phyloP scores from a whole-genome alignment of 148 eudicot genomes.

The Euryodendron excelsum region DNA sequence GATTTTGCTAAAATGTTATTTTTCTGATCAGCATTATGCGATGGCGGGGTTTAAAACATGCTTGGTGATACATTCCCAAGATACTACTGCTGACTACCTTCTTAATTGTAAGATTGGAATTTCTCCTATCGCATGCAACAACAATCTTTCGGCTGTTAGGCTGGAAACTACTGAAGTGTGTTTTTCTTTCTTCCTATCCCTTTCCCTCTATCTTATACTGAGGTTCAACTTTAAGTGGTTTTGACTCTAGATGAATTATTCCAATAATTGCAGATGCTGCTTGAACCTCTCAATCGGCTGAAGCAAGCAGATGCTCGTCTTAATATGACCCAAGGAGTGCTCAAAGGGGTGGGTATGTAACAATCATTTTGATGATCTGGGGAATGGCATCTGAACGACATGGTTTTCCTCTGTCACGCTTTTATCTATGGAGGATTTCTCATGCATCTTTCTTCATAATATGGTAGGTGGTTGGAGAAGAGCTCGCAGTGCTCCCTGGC shows the following conservation, averaged over 20 bases:
- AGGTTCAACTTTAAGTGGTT: background rate
- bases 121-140: conserved; percentile 53
- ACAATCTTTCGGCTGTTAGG: conserved; percentile 81
- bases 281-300: conserved; percentile 74
- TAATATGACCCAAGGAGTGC: conserved; percentile 81
- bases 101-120: conserved; percentile 72
- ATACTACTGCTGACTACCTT: conserved; percentile 74
- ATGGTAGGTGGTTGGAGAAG: conserved; percentile 84
- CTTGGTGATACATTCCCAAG: conserved; percentile 85
- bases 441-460: conserved; percentile 6
- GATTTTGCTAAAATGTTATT: conserved; percentile 7
- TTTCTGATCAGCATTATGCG: conserved; percentile 69
- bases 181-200: conserved; percentile 20
- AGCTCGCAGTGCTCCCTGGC: conserved; percentile 97
- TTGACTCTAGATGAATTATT: conserved; percentile 11
- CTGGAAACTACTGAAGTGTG: conserved; percentile 87
- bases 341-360: conserved; percentile 97
- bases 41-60: conserved; percentile 74
- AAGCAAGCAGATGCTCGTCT: conserved; percentile 93
- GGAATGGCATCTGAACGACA: background rate
- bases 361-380: conserved; percentile 8
- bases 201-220: conserved; percentile 3
- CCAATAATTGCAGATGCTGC: conserved; percentile 59
- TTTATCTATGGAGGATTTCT: background rate
- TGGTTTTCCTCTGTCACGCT: background rate